These are phyloP conservation scores for Yamadazyma diospyri DNA, from an alignment of 1,139 yeast species.

Conservation along the genomic window DNA sequence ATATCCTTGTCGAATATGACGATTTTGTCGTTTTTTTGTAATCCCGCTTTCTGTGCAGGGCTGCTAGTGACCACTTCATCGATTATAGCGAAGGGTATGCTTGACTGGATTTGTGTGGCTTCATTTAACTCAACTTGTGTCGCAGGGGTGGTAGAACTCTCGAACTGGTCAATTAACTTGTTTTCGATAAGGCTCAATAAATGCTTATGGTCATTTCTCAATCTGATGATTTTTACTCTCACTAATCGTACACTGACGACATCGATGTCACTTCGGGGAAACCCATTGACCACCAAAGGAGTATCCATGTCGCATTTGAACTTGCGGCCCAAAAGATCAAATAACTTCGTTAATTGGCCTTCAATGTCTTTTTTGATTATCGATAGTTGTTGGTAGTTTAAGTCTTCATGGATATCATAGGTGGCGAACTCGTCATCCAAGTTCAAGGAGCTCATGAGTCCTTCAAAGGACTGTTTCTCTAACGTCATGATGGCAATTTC, in stretches of 20 bases:
- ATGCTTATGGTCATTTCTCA: slow-evolving; percentile 62
- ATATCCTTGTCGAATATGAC: slow-evolving; percentile 48
- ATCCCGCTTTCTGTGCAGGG: slow-evolving; percentile 46
- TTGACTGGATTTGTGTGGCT: slow-evolving; percentile 2
- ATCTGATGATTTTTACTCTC: slow-evolving; percentile 60
- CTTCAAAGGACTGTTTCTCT: slow-evolving; percentile 24
- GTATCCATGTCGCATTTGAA: slow-evolving; percentile 60
- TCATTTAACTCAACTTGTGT: background rate
- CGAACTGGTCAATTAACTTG: slow-evolving; percentile 43
- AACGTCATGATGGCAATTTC: slow-evolving; percentile 15
- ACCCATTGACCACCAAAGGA: slow-evolving; percentile 69
- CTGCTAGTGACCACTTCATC: slow-evolving; percentile 44
- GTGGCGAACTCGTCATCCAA: slow-evolving; percentile 12
- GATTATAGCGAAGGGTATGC: slow-evolving; percentile 58
- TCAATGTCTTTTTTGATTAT: slow-evolving; percentile 32
- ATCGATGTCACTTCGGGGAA: slow-evolving; percentile 81
- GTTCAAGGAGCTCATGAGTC: slow-evolving; percentile 40
- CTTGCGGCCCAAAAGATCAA: slow-evolving; percentile 27
- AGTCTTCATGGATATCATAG: slow-evolving; percentile 13
- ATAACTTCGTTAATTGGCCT: slow-evolving; percentile 27
- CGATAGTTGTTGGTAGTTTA: slow-evolving; percentile 27
- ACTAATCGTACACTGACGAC: slow-evolving; percentile 63
- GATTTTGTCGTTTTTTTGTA: slow-evolving; percentile 45
- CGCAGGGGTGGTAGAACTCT: background rate
- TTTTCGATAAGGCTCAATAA: slow-evolving; percentile 48